Evolutionary conservation across 768 basidiomycete genomes (phyloP).

Genomic region (Hysterangium stoloniferum): DNA sequence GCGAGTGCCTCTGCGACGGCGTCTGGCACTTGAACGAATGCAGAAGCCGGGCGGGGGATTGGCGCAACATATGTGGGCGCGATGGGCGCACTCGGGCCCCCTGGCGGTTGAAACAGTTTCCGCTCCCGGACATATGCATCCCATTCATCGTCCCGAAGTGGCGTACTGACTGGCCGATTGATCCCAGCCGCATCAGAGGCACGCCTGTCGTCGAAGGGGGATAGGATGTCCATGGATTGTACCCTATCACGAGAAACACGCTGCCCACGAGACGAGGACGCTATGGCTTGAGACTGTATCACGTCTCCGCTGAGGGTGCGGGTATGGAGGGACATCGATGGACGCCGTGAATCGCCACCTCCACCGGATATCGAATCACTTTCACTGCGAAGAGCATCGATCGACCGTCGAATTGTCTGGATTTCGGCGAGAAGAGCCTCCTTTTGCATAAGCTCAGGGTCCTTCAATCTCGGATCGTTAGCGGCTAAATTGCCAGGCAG

Average conservation of each 20-base stretch:
- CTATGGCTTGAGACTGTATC: constrained; percentile 36
- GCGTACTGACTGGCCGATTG: constrained; percentile 62
- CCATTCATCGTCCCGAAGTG: constrained; percentile 77
- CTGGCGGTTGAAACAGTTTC: constrained; percentile 76
- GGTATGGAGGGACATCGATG: constrained; percentile 47
- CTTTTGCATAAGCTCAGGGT: constrained; percentile 51
- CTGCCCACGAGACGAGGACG: constrained; percentile 58
- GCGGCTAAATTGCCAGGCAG: constrained; percentile 67
- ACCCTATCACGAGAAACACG: constrained; percentile 63
- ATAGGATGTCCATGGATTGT: constrained; percentile 62
- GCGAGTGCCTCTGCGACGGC: constrained; percentile 72
- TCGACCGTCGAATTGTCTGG: constrained; percentile 69
- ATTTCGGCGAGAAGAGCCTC: constrained; percentile 71
- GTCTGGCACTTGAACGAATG: constrained; percentile 49
- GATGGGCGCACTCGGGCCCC: constrained; percentile 75
- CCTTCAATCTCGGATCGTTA: constrained; percentile 29
- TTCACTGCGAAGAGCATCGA: constrained; percentile 52
- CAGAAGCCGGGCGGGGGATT: constrained; percentile 22
- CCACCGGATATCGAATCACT: constrained; percentile 45
- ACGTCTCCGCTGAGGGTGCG: constrained; percentile 66
- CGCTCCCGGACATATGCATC: constrained; percentile 80
- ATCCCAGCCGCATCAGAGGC: constrained; percentile 43
- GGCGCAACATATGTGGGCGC: constrained; percentile 42
- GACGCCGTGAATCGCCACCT: constrained; percentile 22
- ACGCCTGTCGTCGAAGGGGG: constrained; percentile 36